These are phyloP conservation scores for Cornus controversa DNA, from an alignment of 148 eudicot species.

Conservation along the genomic window DNA sequence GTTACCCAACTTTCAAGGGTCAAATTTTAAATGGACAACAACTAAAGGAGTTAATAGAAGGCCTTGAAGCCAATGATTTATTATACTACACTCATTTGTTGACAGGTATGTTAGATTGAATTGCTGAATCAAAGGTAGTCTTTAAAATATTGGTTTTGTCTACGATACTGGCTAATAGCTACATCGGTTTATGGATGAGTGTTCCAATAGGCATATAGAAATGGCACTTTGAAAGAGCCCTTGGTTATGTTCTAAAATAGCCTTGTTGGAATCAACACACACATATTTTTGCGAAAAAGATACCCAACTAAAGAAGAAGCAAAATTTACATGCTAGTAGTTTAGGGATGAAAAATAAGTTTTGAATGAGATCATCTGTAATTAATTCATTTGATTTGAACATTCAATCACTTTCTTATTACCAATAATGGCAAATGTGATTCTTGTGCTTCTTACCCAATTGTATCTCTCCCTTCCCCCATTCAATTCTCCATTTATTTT, in stretches of 20 bases:
- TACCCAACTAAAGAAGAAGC: too few species aligned
- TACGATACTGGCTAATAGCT: background rate
- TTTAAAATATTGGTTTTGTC: background rate
- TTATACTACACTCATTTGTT: slow-evolving; percentile 91
- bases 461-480: too few species aligned
- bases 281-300: too few species aligned
- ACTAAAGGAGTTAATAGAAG: slow-evolving; percentile 85
- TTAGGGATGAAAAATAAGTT: too few species aligned
- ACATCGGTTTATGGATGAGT: background rate
- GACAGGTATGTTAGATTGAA: slow-evolving; percentile 56
- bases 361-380: too few species aligned
- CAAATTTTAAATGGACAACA: slow-evolving; percentile 89
- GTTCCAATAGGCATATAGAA: background rate
- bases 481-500: too few species aligned
- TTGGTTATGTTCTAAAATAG: too few species aligned
- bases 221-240: background rate
- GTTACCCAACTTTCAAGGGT: slow-evolving; percentile 94
- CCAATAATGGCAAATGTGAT: too few species aligned
- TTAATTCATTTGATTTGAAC: too few species aligned
- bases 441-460: too few species aligned
- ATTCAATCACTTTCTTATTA: too few species aligned
- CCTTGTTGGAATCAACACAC: background rate
- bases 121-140: background rate
- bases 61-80: slow-evolving; percentile 80
- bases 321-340: too few species aligned